Evolutionary conservation across 495 filamentous ascomycete genomes (phyloP).

Genomic region (Trichoderma erinaceum): DNA sequence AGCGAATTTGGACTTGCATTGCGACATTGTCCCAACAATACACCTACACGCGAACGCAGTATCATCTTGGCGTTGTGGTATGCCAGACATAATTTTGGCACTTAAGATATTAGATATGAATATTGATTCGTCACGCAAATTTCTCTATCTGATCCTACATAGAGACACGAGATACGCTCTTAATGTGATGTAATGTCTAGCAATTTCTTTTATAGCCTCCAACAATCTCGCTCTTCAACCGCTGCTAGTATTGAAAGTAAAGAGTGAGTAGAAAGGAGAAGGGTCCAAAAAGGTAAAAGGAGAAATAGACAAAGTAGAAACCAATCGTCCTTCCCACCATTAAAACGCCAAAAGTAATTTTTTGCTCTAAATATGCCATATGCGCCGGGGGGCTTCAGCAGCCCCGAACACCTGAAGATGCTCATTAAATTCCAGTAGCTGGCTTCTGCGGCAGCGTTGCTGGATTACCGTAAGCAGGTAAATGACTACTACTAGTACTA

Average conservation of each 20-base stretch:
- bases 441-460: slow-evolving; percentile 53
- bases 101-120: slow-evolving; percentile 14
- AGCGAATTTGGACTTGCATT: background rate
- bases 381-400: background rate
- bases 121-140: slow-evolving; percentile 8
- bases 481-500: slow-evolving; percentile 32
- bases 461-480: slow-evolving; percentile 51
- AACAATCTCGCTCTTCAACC: background rate
- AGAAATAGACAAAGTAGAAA: background rate
- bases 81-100: slow-evolving; percentile 8
- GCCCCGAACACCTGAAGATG: slow-evolving; percentile 19
- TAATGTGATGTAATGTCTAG: background rate
- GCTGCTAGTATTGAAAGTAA: background rate
- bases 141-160: background rate
- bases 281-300: background rate
- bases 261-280: slow-evolving; percentile 1
- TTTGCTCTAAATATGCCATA: slow-evolving; percentile 1
- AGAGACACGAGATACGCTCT: background rate
- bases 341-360: background rate
- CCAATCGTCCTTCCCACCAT: background rate
- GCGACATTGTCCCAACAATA: background rate
- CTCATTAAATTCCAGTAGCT: slow-evolving; percentile 34
- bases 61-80: slow-evolving; percentile 13
- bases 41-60: slow-evolving; percentile 8
- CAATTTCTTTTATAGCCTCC: background rate